Evolutionary conservation across 805 yeast species (phyloP).

Genomic region (Kurtzmaniella cleridarum): DNA sequence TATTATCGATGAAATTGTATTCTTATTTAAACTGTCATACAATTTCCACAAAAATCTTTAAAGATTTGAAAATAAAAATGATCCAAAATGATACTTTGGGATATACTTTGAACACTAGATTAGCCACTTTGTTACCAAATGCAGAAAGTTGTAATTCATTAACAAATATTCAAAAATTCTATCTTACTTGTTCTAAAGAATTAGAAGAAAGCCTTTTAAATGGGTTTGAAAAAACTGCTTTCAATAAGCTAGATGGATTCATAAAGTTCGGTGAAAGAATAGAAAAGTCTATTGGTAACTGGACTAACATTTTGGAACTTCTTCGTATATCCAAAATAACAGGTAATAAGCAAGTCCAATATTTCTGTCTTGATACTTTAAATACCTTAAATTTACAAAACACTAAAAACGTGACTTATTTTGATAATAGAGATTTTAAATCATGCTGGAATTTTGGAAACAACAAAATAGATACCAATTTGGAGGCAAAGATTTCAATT

Average conservation of each 20-base stretch:
- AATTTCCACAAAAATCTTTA: slow-evolving; percentile 46
- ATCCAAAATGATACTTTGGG: slow-evolving; percentile 71
- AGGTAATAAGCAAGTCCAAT: slow-evolving; percentile 3
- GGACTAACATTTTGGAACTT: slow-evolving; percentile 29
- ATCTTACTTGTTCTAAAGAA: slow-evolving; percentile 49
- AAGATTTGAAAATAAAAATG: slow-evolving; percentile 58
- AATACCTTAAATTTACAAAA: slow-evolving; percentile 21
- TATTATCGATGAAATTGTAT: slow-evolving; percentile 69
- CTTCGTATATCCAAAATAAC: slow-evolving; percentile 23
- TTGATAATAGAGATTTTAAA: slow-evolving; percentile 58
- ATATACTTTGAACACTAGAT: slow-evolving; percentile 42
- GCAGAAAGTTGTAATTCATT: slow-evolving; percentile 31
- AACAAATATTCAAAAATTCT: slow-evolving; percentile 40
- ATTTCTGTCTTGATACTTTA: neutral
- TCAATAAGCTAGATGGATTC: slow-evolving; percentile 64
- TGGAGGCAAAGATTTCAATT: slow-evolving; percentile 11
- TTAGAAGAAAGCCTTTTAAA: slow-evolving; percentile 41
- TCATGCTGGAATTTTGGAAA: slow-evolving; percentile 51
- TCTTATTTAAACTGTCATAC: slow-evolving; percentile 49
- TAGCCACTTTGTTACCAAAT: slow-evolving; percentile 42
- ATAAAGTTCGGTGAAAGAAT: slow-evolving; percentile 53
- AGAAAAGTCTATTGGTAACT: slow-evolving; percentile 43
- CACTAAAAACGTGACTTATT: slow-evolving; percentile 10
- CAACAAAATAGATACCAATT: slow-evolving; percentile 18
- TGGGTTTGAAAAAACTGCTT: slow-evolving; percentile 56